Percentiles rank a stretch among this genome's conserved stretches.
These are phyloP conservation scores for Capillidium rhysosporum DNA, from an alignment of 371 early-diverging fungal genomes.

Conservation along the genomic window DNA sequence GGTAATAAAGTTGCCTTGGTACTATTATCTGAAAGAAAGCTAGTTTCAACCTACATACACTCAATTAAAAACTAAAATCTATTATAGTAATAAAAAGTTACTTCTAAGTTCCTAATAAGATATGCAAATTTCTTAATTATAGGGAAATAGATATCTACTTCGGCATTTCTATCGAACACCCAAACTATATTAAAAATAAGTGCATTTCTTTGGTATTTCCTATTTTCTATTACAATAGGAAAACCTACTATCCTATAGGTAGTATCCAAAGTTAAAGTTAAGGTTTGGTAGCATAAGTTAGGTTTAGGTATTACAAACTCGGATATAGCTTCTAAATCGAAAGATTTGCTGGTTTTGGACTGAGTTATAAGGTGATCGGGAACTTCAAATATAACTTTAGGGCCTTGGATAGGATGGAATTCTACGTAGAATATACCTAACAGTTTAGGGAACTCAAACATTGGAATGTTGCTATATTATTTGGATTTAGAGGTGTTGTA, in stretches of 20 bases:
- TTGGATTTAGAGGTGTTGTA: not conserved
- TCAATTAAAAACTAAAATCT: not conserved
- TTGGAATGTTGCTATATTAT: too few species aligned
- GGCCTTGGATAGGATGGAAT: conserved; percentile 69
- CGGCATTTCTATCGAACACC: conserved; percentile 64
- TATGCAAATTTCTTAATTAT: conserved; percentile 62
- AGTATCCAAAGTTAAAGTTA: conserved; percentile 41
- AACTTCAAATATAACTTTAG: conserved; percentile 60
- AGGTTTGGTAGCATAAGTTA: conserved; percentile 50
- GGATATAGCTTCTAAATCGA: conserved; percentile 71
- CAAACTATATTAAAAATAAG: conserved; percentile 73
- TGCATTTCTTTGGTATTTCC: conserved; percentile 58
- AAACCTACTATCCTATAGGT: conserved; percentile 55
- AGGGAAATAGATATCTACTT: conserved; percentile 53
- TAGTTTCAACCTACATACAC: conserved; percentile 56
- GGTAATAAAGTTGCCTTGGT: conserved; percentile 30
- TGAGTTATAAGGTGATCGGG: conserved; percentile 52
- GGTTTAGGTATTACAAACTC: conserved; percentile 76
- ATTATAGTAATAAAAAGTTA: conserved; percentile 8
- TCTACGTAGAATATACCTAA: conserved; percentile 64
- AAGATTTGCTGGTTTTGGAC: conserved; percentile 21
- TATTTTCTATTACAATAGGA: conserved; percentile 51
- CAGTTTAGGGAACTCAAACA: conserved; percentile 37
- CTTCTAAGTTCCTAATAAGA: conserved; percentile 52
- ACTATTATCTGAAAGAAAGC: conserved; percentile 25